Evolutionary conservation across 176 grass and related monocot genomes (phyloP).

Genomic region (Avena eriantha): DNA sequence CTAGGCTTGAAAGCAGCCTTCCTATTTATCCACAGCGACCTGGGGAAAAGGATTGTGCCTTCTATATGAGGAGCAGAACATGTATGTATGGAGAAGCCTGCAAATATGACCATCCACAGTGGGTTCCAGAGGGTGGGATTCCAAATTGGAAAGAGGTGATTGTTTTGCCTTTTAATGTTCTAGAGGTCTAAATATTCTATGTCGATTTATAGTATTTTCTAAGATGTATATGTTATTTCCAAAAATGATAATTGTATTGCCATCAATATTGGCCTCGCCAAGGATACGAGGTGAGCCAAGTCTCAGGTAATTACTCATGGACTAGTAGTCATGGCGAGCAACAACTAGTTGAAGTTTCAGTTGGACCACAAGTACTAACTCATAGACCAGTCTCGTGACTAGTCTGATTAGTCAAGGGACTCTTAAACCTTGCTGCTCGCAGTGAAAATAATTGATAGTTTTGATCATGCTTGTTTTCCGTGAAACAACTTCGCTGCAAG

Average conservation of each 20-base stretch:
- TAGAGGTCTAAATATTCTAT: slow-evolving; percentile 47
- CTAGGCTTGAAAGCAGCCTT: slow-evolving; percentile 92
- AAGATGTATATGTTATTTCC: slow-evolving; percentile 27
- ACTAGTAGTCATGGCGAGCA: background rate
- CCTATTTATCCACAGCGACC: slow-evolving; percentile 84
- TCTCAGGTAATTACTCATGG: background rate
- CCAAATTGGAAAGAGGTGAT: slow-evolving; percentile 99
- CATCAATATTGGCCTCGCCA: slow-evolving; percentile 13
- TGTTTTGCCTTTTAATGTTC: slow-evolving; percentile 55
- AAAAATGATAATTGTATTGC: slow-evolving; percentile 38
- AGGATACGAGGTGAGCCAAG: background rate
- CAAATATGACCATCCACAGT: slow-evolving; percentile 96
- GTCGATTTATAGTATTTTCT: slow-evolving; percentile 40
- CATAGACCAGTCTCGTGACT: background rate
- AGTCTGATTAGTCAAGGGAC: background rate
- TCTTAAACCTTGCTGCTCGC: slow-evolving; percentile 1
- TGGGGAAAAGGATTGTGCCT: slow-evolving; percentile 82
- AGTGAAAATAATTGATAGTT: background rate
- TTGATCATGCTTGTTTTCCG: slow-evolving; percentile 19
- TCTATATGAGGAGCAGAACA: slow-evolving; percentile 95
- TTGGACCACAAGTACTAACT: background rate
- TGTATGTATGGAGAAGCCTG: slow-evolving; percentile 87
- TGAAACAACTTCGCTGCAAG: background rate
- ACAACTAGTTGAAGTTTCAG: background rate
- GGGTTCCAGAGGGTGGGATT: slow-evolving; percentile 88